phyloP scores from a whole-genome alignment of 345 rosid species.

The Camelina neglecta region DNA sequence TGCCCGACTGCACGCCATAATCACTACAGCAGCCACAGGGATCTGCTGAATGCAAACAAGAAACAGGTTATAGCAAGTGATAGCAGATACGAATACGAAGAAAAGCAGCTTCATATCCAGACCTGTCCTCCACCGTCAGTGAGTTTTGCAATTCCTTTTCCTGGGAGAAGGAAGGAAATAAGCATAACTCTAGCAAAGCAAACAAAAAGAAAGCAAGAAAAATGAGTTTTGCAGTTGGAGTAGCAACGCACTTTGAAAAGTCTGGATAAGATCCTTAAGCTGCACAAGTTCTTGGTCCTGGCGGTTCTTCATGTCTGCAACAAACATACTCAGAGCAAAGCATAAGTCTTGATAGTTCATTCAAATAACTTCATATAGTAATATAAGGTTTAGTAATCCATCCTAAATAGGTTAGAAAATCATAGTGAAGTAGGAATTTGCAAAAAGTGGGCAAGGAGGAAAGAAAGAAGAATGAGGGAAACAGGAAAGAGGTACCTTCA shows the following conservation, averaged over 20 bases:
- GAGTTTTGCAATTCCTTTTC: slow-evolving; percentile 67
- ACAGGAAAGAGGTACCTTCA: slow-evolving; percentile 55
- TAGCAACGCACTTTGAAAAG: slow-evolving; percentile 65
- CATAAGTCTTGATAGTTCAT: neutral
- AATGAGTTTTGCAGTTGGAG: neutral
- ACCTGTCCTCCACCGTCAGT: slow-evolving; percentile 63
- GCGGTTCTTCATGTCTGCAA: slow-evolving; percentile 66
- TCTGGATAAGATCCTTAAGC: slow-evolving; percentile 70
- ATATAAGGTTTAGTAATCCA: neutral
- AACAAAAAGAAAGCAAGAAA: slow-evolving; percentile 1
- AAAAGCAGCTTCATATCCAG: slow-evolving; percentile 22
- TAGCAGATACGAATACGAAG: slow-evolving; percentile 11
- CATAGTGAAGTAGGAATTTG: neutral
- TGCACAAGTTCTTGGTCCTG: slow-evolving; percentile 65
- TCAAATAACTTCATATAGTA: neutral
- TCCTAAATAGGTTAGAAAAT: neutral
- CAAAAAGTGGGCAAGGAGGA: neutral
- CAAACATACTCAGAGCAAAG: slow-evolving; percentile 7
- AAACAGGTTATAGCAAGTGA: slow-evolving; percentile 29
- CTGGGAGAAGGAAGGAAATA: slow-evolving; percentile 56
- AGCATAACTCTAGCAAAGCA: neutral
- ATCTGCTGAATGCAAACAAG: slow-evolving; percentile 50
- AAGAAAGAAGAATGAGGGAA: neutral
- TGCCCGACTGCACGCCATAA: slow-evolving; percentile 99
- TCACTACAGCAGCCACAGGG: slow-evolving; percentile 90